Conservation (phyloP, 2,329 filamentous ascomycete genomes). For the Pseudogymnoascus sp. region DNA sequence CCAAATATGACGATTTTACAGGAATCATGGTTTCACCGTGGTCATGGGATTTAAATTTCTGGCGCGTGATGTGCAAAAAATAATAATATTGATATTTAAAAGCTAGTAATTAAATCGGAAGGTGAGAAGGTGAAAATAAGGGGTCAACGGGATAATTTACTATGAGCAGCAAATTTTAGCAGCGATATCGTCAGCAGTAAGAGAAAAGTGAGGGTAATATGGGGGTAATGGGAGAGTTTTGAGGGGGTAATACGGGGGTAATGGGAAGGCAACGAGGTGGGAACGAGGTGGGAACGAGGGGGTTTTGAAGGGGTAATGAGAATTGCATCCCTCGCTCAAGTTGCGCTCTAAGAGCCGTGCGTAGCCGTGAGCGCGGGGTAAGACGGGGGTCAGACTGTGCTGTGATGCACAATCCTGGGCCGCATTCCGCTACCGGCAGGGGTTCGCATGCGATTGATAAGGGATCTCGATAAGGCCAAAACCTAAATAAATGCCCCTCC, state of each 20-base stretch:
- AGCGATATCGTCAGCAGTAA: background rate
- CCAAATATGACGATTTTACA: constrained; percentile 1
- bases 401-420: background rate
- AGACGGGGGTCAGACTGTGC: background rate
- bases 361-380: constrained; percentile 4
- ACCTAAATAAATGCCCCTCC: constrained; percentile 4
- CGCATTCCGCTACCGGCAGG: background rate
- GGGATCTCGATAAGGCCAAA: constrained; percentile 4
- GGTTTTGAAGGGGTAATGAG: background rate
- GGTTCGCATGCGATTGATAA: background rate
- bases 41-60: background rate
- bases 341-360: background rate
- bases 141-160: background rate
- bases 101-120: background rate
- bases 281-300: background rate
- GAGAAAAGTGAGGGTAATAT: constrained; percentile 6
- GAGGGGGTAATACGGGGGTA: background rate
- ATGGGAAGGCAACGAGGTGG: background rate
- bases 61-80: background rate
- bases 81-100: background rate
- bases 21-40: background rate
- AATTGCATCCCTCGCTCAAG: background rate
- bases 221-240: background rate
- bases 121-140: background rate
- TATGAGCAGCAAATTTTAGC: background rate